Conservation (phyloP, 1,284 basidiomycete genomes). For the Ganoderma lingzhi region DNA sequence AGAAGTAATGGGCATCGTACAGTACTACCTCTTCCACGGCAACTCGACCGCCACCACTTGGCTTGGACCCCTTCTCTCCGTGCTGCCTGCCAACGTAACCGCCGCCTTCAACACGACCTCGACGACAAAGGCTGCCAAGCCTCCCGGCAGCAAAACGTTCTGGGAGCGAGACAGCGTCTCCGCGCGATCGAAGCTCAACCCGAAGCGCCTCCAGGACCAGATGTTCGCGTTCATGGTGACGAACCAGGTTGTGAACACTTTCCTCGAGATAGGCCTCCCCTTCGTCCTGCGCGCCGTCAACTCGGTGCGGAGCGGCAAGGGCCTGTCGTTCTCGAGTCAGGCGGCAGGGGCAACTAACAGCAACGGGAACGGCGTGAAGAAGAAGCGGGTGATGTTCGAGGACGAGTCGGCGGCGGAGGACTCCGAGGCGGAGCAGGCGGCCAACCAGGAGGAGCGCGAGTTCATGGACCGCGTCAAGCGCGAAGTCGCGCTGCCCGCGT, state of each 20-base stretch:
- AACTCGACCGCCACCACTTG: constrained; percentile 29
- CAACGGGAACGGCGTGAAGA: constrained; percentile 44
- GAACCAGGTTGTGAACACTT: constrained; percentile 86
- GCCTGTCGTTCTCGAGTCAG: constrained; percentile 35
- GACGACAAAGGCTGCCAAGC: constrained; percentile 11
- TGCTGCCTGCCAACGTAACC: constrained; percentile 32
- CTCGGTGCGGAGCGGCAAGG: constrained; percentile 56
- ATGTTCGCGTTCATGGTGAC: constrained; percentile 97
- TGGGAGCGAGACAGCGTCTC: constrained; percentile 61
- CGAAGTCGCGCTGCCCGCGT: constrained; percentile 85
- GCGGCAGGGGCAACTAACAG: constrained; percentile 33
- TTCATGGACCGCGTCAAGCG: constrained; percentile 81
- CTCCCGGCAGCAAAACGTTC: constrained; percentile 38
- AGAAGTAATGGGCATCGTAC: constrained; percentile 72
- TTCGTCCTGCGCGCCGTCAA: constrained; percentile 74
- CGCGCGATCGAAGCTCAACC: constrained; percentile 66
- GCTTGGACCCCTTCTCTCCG: constrained; percentile 34
- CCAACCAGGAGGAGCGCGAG: constrained; percentile 68
- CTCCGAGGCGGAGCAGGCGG: constrained; percentile 40
- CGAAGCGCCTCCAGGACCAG: constrained; percentile 84
- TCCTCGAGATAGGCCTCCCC: constrained; percentile 88
- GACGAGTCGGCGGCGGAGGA: constrained; percentile 55
- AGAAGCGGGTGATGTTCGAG: constrained; percentile 79
- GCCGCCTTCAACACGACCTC: constrained; percentile 28
- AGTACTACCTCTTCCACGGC: constrained; percentile 47